Evolutionary conservation across 2,329 filamentous ascomycete species (phyloP).

Genomic region (Pestalotiopsis sp.): DNA sequence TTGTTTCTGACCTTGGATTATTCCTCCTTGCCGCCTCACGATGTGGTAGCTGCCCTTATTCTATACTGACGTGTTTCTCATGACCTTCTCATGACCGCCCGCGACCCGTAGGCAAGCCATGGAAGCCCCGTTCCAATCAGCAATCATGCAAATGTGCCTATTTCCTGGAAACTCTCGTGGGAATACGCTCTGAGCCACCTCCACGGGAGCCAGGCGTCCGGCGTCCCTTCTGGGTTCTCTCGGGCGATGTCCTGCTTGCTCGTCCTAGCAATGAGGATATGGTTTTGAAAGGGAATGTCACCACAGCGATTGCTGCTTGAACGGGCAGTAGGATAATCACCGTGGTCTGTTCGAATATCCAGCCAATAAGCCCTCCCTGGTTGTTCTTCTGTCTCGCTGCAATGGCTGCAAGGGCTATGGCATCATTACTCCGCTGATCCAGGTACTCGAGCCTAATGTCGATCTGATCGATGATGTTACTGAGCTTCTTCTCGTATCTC

Average conservation of each 20-base stretch:
- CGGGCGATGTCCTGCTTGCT: constrained; percentile 29
- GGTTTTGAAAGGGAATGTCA: constrained; percentile 45
- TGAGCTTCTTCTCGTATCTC: constrained; percentile 87
- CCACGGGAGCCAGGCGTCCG: constrained; percentile 21
- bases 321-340: constrained; percentile 43
- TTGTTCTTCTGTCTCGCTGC: constrained; percentile 57
- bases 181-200: constrained; percentile 24
- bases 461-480: constrained; percentile 72
- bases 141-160: constrained; percentile 10
- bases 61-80: no score
- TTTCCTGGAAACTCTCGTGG: constrained; percentile 25
- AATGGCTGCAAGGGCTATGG: constrained; percentile 77
- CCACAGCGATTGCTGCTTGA: constrained; percentile 37
- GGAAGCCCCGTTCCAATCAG: neutral
- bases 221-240: constrained; percentile 26
- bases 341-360: constrained; percentile 38
- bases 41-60: no score
- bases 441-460: constrained; percentile 74
- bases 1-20: no score
- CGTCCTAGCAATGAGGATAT: constrained; percentile 34
- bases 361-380: constrained; percentile 37
- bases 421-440: constrained; percentile 73
- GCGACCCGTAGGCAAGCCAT: neutral
- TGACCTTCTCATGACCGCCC: no score
- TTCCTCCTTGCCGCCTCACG: no score